A percentile compares a stretch with the other conserved stretches of the same genome.
Conservation (phyloP, 805 yeast genomes). For the Phaffomyces antillensis region DNA sequence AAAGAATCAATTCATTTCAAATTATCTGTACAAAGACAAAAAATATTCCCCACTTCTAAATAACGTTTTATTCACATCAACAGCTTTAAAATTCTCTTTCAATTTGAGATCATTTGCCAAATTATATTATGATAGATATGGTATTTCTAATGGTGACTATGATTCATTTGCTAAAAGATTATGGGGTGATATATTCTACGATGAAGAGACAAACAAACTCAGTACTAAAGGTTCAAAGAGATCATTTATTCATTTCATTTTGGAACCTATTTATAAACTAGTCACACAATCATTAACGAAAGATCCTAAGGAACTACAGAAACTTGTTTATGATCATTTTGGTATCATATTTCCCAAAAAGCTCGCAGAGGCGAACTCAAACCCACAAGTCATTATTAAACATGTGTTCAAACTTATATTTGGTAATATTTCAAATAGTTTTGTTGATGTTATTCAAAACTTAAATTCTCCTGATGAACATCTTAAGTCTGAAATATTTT, state of each 20-base stretch:
- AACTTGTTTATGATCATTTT: slow-evolving; percentile 41
- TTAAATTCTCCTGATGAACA: slow-evolving; percentile 33
- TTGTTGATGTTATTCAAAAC: slow-evolving; percentile 42
- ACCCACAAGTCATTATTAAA: slow-evolving; percentile 52
- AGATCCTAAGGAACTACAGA: slow-evolving; percentile 36
- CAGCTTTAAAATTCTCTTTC: slow-evolving; percentile 56
- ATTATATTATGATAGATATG: slow-evolving; percentile 32
- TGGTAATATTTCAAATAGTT: slow-evolving; percentile 36
- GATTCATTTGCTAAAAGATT: slow-evolving; percentile 43
- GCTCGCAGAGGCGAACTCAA: slow-evolving; percentile 32
- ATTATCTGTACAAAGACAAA: slow-evolving; percentile 20
- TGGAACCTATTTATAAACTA: slow-evolving; percentile 78
- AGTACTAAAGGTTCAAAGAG: slow-evolving; percentile 22
- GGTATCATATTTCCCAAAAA: slow-evolving; percentile 35
- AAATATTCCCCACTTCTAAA: slow-evolving; percentile 50
- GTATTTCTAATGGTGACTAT: slow-evolving; percentile 23
- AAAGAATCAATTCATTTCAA: slow-evolving; percentile 24
- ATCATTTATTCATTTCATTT: slow-evolving; percentile 49
- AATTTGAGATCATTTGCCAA: slow-evolving; percentile 57
- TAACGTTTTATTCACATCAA: slow-evolving; percentile 72
- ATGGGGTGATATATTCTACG: slow-evolving; percentile 73
- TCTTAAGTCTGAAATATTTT: slow-evolving; percentile 21
- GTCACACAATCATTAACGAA: slow-evolving; percentile 52
- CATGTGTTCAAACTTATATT: slow-evolving; percentile 51
- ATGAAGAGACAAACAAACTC: slow-evolving; percentile 38